Percentiles rank a stretch among this genome's conserved stretches.
phyloP scores from a whole-genome alignment of 2,329 filamentous ascomycete genomes.

The Alternaria sp. region DNA sequence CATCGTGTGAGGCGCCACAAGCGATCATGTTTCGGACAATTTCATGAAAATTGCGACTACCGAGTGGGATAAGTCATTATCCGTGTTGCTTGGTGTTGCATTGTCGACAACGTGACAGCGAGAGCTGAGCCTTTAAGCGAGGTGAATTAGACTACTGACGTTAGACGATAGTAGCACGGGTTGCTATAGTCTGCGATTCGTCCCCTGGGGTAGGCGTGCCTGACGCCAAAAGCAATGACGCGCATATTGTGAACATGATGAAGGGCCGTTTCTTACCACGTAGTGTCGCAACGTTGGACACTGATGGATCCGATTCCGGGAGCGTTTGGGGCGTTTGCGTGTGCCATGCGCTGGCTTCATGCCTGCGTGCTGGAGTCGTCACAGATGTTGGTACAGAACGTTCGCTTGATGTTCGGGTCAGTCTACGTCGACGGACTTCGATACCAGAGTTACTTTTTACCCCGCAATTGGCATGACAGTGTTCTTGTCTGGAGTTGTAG shows the following conservation, averaged over 20 bases:
- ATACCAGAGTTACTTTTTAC: neutral
- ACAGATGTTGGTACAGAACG: neutral
- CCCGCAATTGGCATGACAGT: neutral
- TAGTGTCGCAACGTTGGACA: neutral
- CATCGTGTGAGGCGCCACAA: neutral
- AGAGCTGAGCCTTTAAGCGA: neutral
- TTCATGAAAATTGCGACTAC: neutral
- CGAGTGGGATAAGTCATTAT: neutral
- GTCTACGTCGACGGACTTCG: neutral
- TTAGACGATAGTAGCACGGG: neutral
- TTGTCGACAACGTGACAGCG: neutral
- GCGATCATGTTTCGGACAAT: neutral
- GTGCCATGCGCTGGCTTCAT: neutral
- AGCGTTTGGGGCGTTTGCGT: neutral
- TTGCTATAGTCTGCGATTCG: neutral
- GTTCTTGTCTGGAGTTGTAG: neutral
- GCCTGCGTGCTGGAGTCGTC: neutral
- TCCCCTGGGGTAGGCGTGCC: neutral
- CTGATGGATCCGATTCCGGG: neutral
- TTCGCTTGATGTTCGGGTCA: neutral
- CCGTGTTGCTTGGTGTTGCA: neutral
- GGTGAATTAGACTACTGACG: neutral
- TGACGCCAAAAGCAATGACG: conserved; percentile 6
- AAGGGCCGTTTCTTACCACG: conserved; percentile 1
- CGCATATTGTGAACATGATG: neutral